Evolutionary conservation across 345 rosid genomes (phyloP), one percentile per base, ranked within the genome.

Genomic region (Microcos paniculata): DNA sequence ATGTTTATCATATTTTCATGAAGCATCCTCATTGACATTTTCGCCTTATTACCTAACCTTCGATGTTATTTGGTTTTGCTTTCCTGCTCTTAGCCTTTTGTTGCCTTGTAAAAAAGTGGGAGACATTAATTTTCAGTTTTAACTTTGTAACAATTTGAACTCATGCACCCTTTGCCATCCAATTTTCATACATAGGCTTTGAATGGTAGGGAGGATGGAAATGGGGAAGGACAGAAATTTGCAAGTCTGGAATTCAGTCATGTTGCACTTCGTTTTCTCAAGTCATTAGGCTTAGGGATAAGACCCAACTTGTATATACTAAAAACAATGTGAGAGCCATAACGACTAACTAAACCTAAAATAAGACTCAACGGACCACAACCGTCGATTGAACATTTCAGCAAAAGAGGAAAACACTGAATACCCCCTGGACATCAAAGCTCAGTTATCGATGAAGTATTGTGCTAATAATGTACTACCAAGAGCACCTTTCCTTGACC

Each of bases 151-250:
- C 2, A 3, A 35, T 19, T 62, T 31, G 21, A 16, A 33, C 11
- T 62, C 43, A 31, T 62, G 65, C 52, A 42, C 70, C 51, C 10
- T 14, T 43, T 49, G 52, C 52, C 9, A 24, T 65, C 31, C 55
- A 48, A 9, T 68, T 23, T 46, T 23, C 23, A 46, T 48, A 48
- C 4, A n/a, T 46, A 24, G 38, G 24, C 55, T 15, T 45, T 6
- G 2, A n/a, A 46, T 46, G 55, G 71, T 42, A 45, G 55, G 31
- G 14, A 24, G 55, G 14, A 23, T 4, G 19, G 35, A 66, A 66
- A 66, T n/a, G 21, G 71, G 56, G 71, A 67, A 46, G 55, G 55
- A 18, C 26, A 56, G 24, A 48, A 45, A 28, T 68, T 68, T 68
- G 23, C 26, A 33, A 21, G 26, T n/a, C 13, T 8, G 58, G 26